Evolutionary conservation across 768 basidiomycete genomes (phyloP).

Genomic region (Tephrocybe rancida): DNA sequence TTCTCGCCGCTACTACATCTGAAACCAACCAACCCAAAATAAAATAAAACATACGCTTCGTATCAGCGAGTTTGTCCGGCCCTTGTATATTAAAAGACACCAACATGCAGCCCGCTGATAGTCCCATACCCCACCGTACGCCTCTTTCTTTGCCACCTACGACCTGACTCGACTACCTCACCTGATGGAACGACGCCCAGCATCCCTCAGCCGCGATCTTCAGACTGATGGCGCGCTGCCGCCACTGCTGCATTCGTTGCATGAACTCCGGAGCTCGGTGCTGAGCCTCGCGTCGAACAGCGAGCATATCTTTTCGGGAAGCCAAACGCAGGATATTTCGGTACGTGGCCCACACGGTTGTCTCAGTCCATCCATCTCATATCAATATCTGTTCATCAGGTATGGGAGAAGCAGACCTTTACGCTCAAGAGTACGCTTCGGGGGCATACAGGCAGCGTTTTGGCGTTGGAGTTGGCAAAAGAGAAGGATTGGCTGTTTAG

Average conservation of each 20-base stretch:
- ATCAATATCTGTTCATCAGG: constrained; percentile 45
- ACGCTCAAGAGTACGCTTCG: constrained; percentile 66
- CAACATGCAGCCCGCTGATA: too few relatives aligned
- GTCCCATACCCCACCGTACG: constrained; percentile 26
- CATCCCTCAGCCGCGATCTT: constrained; percentile 61
- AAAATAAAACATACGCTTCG: too few relatives aligned
- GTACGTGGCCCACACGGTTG: constrained; percentile 38
- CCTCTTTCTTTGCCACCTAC: not conserved
- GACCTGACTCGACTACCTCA: too few relatives aligned
- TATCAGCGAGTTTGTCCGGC: too few relatives aligned
- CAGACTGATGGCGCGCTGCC: constrained; percentile 46
- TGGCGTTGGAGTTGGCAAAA: constrained; percentile 75
- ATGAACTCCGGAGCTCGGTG: constrained; percentile 69
- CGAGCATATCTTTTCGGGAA: constrained; percentile 79
- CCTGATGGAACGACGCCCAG: constrained; percentile 32
- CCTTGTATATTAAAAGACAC: too few relatives aligned
- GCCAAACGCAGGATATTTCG: constrained; percentile 75
- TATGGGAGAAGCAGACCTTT: constrained; percentile 81
- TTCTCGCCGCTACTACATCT: not conserved
- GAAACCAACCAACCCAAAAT: too few relatives aligned
- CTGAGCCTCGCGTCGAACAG: constrained; percentile 76
- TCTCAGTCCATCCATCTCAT: not conserved
- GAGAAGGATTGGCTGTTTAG: constrained; percentile 89
- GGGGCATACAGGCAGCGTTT: constrained; percentile 85
- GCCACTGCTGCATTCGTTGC: constrained; percentile 66